Evolutionary conservation across 331 rosid genomes (phyloP).

Genomic region (Pyrus hybrid): DNA sequence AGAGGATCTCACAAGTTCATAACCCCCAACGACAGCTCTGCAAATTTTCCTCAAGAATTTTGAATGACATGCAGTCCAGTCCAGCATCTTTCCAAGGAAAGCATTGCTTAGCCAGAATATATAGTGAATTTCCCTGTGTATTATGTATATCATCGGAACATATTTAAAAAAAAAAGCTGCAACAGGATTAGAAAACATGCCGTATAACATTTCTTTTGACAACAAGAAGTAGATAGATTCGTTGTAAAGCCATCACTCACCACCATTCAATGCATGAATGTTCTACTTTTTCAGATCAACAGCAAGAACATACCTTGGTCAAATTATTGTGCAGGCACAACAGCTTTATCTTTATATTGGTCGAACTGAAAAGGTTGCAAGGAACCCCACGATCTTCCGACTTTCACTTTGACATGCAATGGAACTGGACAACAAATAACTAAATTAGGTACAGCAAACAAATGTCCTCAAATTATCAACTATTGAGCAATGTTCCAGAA

Average conservation of each 20-base stretch:
- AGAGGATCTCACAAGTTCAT: too few species aligned
- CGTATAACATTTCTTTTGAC: not conserved
- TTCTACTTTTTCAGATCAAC: not conserved
- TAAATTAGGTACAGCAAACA: not conserved
- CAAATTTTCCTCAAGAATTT: too few species aligned
- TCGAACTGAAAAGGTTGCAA: constrained; percentile 56
- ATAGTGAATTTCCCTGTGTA: not conserved
- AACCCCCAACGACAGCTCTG: too few species aligned
- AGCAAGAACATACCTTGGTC: not conserved
- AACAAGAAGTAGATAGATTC: not conserved
- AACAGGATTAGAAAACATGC: not conserved
- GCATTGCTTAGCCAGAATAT: not conserved
- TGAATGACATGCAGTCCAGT: not conserved
- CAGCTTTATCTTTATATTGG: constrained; percentile 21
- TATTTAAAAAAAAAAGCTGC: not conserved
- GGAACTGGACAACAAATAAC: constrained; percentile 54
- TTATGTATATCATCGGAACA: not conserved
- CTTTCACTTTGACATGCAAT: constrained; percentile 67
- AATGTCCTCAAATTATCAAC: not conserved
- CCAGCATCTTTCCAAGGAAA: not conserved
- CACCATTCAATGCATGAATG: not conserved
- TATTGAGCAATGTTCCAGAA: not conserved
- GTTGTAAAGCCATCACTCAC: not conserved
- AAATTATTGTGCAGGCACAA: constrained; percentile 26
- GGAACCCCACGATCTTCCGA: constrained; percentile 95